A percentile compares a stretch with the other conserved stretches of the same genome.
These are phyloP conservation scores for Fusarium tjaetaba DNA, from an alignment of 2,329 filamentous ascomycete genomes.

Conservation along the genomic window DNA sequence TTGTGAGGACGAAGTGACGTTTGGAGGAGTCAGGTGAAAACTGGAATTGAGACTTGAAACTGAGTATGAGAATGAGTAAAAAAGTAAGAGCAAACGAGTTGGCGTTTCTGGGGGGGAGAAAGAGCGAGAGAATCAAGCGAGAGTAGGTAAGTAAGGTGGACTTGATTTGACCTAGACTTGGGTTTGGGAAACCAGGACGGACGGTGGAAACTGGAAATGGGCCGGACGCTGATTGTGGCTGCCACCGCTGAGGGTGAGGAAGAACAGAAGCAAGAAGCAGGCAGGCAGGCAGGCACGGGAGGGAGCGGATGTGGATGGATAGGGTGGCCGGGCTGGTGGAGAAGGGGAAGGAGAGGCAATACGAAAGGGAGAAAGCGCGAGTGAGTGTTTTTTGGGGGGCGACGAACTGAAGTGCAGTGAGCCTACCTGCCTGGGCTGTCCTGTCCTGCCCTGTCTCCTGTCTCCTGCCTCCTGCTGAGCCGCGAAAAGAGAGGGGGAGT, in stretches of 20 bases:
- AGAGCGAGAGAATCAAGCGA: slow-evolving; percentile 40
- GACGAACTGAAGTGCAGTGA: background rate
- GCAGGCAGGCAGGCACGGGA: background rate
- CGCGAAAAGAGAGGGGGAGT: slow-evolving; percentile 6
- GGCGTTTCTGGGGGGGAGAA: slow-evolving; percentile 24
- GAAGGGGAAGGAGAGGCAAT: slow-evolving; percentile 26
- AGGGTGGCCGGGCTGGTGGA: slow-evolving; percentile 9
- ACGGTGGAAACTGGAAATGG: slow-evolving; percentile 15
- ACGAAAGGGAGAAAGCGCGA: slow-evolving; percentile 30
- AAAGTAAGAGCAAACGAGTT: slow-evolving; percentile 30
- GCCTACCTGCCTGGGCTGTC: background rate
- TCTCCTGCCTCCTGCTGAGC: background rate
- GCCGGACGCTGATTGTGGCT: slow-evolving; percentile 30
- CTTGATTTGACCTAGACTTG: slow-evolving; percentile 1
- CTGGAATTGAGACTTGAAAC: background rate
- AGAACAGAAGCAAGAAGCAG: background rate
- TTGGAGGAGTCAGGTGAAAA: slow-evolving; percentile 26
- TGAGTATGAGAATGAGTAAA: slow-evolving; percentile 23
- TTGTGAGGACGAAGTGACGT: slow-evolving; percentile 18
- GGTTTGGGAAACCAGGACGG: slow-evolving; percentile 15
- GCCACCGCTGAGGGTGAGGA: slow-evolving; percentile 6
- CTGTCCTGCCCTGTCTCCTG: background rate
- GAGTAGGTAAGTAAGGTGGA: slow-evolving; percentile 25
- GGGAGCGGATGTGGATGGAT: slow-evolving; percentile 19
- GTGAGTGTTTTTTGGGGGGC: slow-evolving; percentile 24